Base-by-base conservation (phyloP, 805 yeast genomes). In the Wickerhamiella dianesei region DNA sequence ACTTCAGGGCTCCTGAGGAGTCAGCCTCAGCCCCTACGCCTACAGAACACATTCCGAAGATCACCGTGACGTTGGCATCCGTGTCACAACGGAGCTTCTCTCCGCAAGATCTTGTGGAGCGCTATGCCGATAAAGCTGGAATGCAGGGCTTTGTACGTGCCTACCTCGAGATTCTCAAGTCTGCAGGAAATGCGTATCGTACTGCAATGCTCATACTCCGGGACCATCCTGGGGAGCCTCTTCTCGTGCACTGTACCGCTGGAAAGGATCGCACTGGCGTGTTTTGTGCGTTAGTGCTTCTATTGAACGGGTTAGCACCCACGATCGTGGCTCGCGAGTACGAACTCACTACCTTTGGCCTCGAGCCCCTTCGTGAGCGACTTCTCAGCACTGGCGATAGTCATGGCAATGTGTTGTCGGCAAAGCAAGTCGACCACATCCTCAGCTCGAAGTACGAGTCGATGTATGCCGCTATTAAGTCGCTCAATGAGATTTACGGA, bases 261-360 rank as follows among this genome's bases (percentile, higher is more conserved):
- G 95, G 95, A 2, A 85, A 84, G 60, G 95, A 85, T 59, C 72
- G 94, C 40, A 84, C 95, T 0, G 95, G 94, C 0, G 69, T 83
- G 13, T 59, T 82, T 52, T 73, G 79, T 2, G 82, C 85, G 77
- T 60, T 85, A 50, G 66, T 84, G 3, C 66, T 84, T 41, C 64
- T 76, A 17, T 59, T 82, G 6, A 64, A 74, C 3, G 88, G 83
- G 0, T 83, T 84, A 3, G 85, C 80, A 50, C 68, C 70, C 12
- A 74, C 75, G 52, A 74, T 77, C 1, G 69, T 84, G 36, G 77
- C 85, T 1, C 72, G 77, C 52, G 95, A 85, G 57, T 86, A 83
- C 57, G 92, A 81, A 59, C 64, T 85, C 56, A 82, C 94, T 1
- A 69, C 80, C 0, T 59, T 72, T 41, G 94, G 94, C 0, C 64